A percentile compares a stretch with the other conserved stretches of the same genome.
These are phyloP conservation scores for Boletus bicolor DNA, from an alignment of 768 basidiomycete species.

Conservation along the genomic window DNA sequence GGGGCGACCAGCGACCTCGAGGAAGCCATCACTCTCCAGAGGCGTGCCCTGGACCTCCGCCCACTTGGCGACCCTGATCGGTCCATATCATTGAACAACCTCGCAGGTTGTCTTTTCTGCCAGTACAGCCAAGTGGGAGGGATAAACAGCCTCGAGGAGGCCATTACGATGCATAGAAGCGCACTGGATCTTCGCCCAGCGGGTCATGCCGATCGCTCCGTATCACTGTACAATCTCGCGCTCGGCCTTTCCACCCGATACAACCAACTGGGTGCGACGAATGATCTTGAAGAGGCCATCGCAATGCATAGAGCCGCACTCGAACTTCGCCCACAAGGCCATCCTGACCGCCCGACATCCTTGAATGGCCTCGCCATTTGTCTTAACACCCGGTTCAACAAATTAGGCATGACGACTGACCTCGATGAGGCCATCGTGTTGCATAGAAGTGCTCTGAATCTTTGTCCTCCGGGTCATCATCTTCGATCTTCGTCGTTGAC, in stretches of 20 bases:
- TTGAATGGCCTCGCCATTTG: constrained; percentile 18
- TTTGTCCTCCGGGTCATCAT: not conserved
- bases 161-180: not conserved
- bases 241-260: not conserved
- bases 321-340: constrained; percentile 4
- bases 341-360: constrained; percentile 9
- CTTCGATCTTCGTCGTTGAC: not conserved
- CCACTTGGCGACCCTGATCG: constrained; percentile 10
- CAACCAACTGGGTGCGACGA: not conserved
- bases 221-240: not conserved
- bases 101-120: constrained; percentile 11
- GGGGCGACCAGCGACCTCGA: constrained; percentile 12
- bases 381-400: not conserved
- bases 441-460: not conserved
- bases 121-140: not conserved
- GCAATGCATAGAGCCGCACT: constrained; percentile 6
- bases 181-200: not conserved
- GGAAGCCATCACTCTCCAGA: constrained; percentile 12
- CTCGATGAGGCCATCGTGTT: not conserved
- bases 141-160: not conserved
- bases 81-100: constrained; percentile 11
- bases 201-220: not conserved
- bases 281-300: constrained; percentile 22
- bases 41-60: constrained; percentile 3
- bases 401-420: not conserved